These are phyloP conservation scores for Aspergillus phoenicis DNA, from an alignment of 2,329 filamentous ascomycete genomes.

Conservation along the genomic window DNA sequence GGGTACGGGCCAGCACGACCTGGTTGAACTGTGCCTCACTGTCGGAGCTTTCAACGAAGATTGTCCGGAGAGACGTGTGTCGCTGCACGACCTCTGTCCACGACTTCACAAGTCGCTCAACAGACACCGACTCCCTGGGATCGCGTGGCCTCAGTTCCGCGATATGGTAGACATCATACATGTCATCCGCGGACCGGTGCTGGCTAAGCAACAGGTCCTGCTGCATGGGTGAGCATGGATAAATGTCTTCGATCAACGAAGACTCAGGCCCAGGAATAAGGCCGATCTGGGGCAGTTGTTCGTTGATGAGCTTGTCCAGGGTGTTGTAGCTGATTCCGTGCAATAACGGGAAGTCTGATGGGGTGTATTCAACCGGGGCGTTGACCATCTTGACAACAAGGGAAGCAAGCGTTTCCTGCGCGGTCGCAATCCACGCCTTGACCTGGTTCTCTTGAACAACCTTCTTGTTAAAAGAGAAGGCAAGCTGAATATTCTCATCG, in stretches of 20 bases:
- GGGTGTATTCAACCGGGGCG: neutral
- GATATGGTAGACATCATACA: neutral
- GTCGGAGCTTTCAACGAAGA: constrained; percentile 12
- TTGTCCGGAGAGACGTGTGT: constrained; percentile 19
- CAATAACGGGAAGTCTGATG: neutral
- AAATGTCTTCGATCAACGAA: constrained; percentile 12
- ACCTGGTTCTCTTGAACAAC: neutral
- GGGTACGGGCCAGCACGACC: constrained; percentile 9
- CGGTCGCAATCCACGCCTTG: neutral
- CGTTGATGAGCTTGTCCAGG: neutral
- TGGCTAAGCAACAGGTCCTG: constrained; percentile 21
- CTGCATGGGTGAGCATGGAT: constrained; percentile 21
- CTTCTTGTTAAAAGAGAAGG: neutral
- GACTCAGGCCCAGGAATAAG: neutral
- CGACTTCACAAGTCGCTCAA: constrained; percentile 9
- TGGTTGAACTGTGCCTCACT: constrained; percentile 5
- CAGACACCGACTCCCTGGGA: neutral
- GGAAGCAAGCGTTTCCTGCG: neutral
- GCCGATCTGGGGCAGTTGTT: constrained; percentile 5
- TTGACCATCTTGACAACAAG: neutral
- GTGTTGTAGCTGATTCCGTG: neutral
- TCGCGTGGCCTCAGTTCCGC: neutral
- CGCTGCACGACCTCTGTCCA: constrained; percentile 17
- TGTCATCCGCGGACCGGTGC: neutral
- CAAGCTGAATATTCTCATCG: neutral